phyloP scores from a whole-genome alignment of 192 early-diverging fungal genomes.

The Globomyces pollinis-pini region DNA sequence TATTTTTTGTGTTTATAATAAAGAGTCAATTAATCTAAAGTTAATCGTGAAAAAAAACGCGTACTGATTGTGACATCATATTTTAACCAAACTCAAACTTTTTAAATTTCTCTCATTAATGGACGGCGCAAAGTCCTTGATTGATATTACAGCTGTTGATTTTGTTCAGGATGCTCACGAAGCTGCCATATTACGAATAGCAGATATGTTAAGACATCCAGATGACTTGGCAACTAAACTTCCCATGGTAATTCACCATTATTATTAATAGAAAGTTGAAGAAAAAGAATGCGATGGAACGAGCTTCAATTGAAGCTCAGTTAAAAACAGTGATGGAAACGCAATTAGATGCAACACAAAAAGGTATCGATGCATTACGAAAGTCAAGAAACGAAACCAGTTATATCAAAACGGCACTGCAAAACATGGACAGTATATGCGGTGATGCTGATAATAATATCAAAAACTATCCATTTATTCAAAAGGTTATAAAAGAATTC shows the following conservation, averaged over 20 bases:
- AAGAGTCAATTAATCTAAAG: too few species aligned
- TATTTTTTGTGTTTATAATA: too few species aligned
- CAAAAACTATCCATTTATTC: slow-evolving; percentile 82
- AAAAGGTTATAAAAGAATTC: slow-evolving; percentile 70
- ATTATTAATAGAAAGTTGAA: too few species aligned
- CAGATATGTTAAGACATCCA: slow-evolving; percentile 82
- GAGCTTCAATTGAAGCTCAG: slow-evolving; percentile 88
- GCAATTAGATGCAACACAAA: slow-evolving; percentile 83
- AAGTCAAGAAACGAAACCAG: slow-evolving; percentile 42
- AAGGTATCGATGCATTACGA: slow-evolving; percentile 62
- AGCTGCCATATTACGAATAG: slow-evolving; percentile 68
- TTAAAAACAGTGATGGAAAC: slow-evolving; percentile 88
- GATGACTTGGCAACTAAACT: slow-evolving; percentile 90
- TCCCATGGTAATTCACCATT: too few species aligned
- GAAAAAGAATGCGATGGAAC: slow-evolving; percentile 80
- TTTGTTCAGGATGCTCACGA: slow-evolving; percentile 33
- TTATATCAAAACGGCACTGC: slow-evolving; percentile 65
- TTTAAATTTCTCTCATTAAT: neutral
- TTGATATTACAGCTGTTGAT: slow-evolving; percentile 2
- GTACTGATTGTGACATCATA: too few species aligned
- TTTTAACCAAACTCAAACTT: too few species aligned
- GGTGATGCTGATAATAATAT: slow-evolving; percentile 78
- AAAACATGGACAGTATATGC: slow-evolving; percentile 79
- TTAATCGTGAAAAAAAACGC: too few species aligned
- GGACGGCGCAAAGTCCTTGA: neutral